Evolutionary conservation across 2,329 filamentous ascomycete genomes (phyloP), one percentile per base, ranked within the genome.

Genomic region (Davidsoniella australis): DNA sequence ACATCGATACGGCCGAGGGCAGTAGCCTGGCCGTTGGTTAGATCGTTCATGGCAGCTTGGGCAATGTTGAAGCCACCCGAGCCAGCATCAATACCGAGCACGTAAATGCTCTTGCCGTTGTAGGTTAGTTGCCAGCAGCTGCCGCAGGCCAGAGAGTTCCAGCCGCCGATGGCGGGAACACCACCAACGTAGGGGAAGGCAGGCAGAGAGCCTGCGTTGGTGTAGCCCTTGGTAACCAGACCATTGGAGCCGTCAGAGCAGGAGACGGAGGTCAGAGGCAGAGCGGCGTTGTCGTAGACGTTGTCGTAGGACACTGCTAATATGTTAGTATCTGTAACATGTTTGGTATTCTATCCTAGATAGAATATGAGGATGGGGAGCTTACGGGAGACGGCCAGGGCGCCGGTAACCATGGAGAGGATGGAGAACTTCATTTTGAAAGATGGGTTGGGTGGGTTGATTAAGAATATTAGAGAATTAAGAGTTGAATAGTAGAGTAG

Each of bases 201-300:
- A 14, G 68, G 66, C 55, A 76, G 61, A 26, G 68, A 58, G 48
- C 68, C 68, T 62, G 77, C 73, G 1, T 64, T 75, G 47, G 64
- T 59, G 74, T 73, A 82, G 57, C 68, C 68, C 57, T 68, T 71
- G 57, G 72, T 76, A 54, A 75, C 74, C 54, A 85, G 70, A 51
- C 81, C 81, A 63, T 84, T 80, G 54, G 54, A 43, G 49, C 81
- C 81, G 59, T 85, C 76, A 29, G 76, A 81, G 72, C 81, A 86
- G 54, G 78, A 61, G 41, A 86, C 70, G 4, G 59, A 61, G 33
- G 64, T 68, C 49, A 88, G 61, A 41, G 73, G 68, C 51, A 76
- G 72, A 53, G 56, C 56, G 42, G 61, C 61, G 54, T 80, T 66
- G 59, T 88, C 83, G 66, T 85, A 91, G 59, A 72, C 76, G 17